Evolutionary conservation across 2,329 filamentous ascomycete species (phyloP).

Genomic region (Cladosporium sp.): DNA sequence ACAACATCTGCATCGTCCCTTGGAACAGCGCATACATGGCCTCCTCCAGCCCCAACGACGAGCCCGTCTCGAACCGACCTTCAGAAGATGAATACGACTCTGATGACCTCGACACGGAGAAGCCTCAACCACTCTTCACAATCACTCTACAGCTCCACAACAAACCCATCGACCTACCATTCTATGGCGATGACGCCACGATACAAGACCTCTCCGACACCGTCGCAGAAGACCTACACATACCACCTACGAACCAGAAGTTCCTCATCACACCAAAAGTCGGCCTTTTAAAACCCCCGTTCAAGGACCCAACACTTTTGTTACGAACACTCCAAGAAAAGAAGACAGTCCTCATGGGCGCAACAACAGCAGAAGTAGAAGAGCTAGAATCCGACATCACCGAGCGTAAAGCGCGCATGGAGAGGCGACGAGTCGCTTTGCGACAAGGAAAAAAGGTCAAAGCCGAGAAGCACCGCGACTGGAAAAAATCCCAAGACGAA

Average conservation of each 20-base stretch:
- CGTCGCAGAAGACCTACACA: slow-evolving; percentile 52
- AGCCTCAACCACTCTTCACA: slow-evolving; percentile 23
- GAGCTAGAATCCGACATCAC: slow-evolving; percentile 49
- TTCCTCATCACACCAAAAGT: slow-evolving; percentile 60
- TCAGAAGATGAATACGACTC: neutral
- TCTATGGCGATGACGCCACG: slow-evolving; percentile 46
- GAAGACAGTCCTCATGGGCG: slow-evolving; percentile 63
- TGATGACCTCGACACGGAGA: slow-evolving; percentile 7
- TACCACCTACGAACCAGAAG: slow-evolving; percentile 63
- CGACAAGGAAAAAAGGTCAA: slow-evolving; percentile 35
- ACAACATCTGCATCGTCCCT: too few species aligned
- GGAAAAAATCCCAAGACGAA: slow-evolving; percentile 51
- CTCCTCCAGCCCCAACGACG: neutral
- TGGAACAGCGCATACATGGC: too few species aligned
- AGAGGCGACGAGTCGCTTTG: slow-evolving; percentile 34
- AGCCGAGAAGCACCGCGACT: slow-evolving; percentile 35
- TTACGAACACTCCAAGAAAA: slow-evolving; percentile 49
- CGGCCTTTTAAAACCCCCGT: slow-evolving; percentile 60
- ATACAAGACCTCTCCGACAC: slow-evolving; percentile 55
- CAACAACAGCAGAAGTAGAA: slow-evolving; percentile 55
- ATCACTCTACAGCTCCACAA: slow-evolving; percentile 54
- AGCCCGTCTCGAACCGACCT: neutral
- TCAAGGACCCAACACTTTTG: slow-evolving; percentile 53
- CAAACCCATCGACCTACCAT: slow-evolving; percentile 44
- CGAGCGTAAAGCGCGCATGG: slow-evolving; percentile 46